phyloP scores from a whole-genome alignment of 305 asterid genomes.

The Fraxinus nigra region DNA sequence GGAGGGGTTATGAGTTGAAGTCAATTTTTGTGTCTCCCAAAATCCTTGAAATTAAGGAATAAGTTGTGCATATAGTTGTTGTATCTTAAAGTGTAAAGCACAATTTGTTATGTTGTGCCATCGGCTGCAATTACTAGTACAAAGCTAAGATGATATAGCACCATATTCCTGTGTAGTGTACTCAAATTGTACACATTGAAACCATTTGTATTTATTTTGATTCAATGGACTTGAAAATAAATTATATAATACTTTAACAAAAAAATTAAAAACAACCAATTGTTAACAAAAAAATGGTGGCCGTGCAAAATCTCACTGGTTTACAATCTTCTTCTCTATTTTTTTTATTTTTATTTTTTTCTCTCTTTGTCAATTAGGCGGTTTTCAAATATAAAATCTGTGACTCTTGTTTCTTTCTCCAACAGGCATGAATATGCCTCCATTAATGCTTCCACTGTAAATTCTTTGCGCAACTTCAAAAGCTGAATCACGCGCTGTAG shows the following conservation, averaged over 20 bases:
- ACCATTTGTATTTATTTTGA: background rate
- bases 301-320: background rate
- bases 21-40: background rate
- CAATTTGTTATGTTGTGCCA: background rate
- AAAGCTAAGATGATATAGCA: background rate
- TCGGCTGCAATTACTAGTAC: background rate
- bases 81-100: background rate
- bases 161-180: background rate
- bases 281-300: background rate
- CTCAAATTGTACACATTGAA: background rate
- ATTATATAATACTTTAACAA: background rate
- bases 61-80: background rate
- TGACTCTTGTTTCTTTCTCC: background rate
- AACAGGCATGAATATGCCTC: background rate
- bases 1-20: background rate
- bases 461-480: background rate
- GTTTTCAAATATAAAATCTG: background rate
- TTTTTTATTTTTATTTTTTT: too few species aligned
- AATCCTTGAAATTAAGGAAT: background rate
- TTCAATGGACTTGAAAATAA: background rate
- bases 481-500: conserved; percentile 2
- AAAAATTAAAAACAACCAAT: background rate
- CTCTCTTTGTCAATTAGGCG: background rate
- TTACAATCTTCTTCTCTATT: background rate
- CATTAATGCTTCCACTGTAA: background rate